Evolutionary conservation across 2,329 filamentous ascomycete genomes (phyloP).

Genomic region (Colletotrichum abscissum): DNA sequence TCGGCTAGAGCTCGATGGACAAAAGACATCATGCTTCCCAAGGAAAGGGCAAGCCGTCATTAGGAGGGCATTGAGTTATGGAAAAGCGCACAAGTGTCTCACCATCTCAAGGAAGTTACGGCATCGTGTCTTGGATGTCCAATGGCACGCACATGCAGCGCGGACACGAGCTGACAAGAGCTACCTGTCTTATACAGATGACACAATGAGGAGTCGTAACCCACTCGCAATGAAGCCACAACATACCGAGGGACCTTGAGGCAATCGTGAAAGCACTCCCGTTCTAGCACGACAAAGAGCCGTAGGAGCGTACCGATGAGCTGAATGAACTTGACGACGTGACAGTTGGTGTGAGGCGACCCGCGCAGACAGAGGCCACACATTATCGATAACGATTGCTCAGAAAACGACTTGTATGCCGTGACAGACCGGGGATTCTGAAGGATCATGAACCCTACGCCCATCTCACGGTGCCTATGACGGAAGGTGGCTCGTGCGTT

Average conservation of each 20-base stretch:
- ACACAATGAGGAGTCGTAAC: background rate
- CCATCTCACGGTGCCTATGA: background rate
- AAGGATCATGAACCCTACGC: background rate
- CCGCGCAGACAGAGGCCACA: too few species aligned
- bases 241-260: background rate
- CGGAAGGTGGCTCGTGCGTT: slow-evolving; percentile 1
- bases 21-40: background rate
- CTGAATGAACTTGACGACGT: too few species aligned
- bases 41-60: background rate
- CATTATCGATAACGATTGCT: background rate
- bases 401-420: too few species aligned
- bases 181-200: background rate
- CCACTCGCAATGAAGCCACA: background rate
- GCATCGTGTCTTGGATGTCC: background rate
- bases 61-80: background rate
- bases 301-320: background rate
- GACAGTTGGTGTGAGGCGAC: too few species aligned
- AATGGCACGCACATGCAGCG: background rate
- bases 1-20: background rate
- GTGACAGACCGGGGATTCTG: background rate
- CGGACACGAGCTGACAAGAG: background rate
- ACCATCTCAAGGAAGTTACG: background rate
- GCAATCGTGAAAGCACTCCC: background rate
- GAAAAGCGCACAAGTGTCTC: background rate
- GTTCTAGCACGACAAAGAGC: background rate